A percentile compares a stretch with the other conserved stretches of the same genome.
These are phyloP conservation scores for Trichoderma atroviride DNA, from an alignment of 2,329 filamentous ascomycete genomes.

Conservation along the genomic window DNA sequence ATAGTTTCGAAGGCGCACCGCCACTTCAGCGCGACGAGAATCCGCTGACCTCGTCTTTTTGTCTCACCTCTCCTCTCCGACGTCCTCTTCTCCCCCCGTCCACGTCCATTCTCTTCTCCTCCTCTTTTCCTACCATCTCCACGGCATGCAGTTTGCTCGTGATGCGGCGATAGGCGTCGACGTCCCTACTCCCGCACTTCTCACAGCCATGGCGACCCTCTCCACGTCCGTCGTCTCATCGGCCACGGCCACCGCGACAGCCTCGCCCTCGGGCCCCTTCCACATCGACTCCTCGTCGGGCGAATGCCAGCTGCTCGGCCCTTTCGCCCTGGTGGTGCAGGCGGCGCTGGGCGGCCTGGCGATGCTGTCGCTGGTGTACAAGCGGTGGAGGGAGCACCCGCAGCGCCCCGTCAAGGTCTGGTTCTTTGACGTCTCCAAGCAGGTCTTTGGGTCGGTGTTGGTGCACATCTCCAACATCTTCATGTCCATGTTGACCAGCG, in stretches of 20 bases:
- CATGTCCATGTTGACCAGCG: slow-evolving; percentile 94
- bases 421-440: slow-evolving; percentile 97
- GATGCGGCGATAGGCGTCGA: slow-evolving; percentile 29
- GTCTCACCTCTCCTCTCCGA: not conserved
- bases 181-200: slow-evolving; percentile 24
- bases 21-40: slow-evolving; percentile 11
- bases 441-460: slow-evolving; percentile 90
- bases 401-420: slow-evolving; percentile 94
- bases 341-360: slow-evolving; percentile 82
- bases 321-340: slow-evolving; percentile 91
- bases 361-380: slow-evolving; percentile 84
- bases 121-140: not conserved
- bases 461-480: slow-evolving; percentile 91
- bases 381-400: slow-evolving; percentile 88
- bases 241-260: slow-evolving; percentile 31
- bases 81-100: too few relatives aligned
- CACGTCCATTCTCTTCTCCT: not conserved
- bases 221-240: slow-evolving; percentile 27
- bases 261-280: slow-evolving; percentile 32
- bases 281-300: slow-evolving; percentile 56
- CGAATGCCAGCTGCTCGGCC: slow-evolving; percentile 84
- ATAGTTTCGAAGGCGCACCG: slow-evolving; percentile 1
- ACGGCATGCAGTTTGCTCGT: slow-evolving; percentile 22
- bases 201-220: slow-evolving; percentile 24
- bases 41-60: not conserved